Evolutionary conservation across 1,284 basidiomycete species (phyloP).

Genomic region (Melampsora larici-populina): DNA sequence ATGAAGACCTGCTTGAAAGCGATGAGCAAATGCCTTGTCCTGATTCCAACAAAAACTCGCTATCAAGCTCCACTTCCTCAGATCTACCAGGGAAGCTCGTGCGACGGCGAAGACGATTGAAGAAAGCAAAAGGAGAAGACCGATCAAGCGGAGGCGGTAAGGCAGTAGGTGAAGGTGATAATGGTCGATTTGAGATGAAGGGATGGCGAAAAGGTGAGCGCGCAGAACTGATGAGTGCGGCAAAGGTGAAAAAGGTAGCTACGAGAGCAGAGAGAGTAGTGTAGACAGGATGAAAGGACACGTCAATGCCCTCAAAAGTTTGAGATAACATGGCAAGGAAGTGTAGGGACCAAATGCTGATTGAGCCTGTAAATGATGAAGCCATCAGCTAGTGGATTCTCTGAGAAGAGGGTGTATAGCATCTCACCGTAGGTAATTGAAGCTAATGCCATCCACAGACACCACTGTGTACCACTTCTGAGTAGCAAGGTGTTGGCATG

Average conservation of each 20-base stretch:
- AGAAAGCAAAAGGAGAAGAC: not conserved
- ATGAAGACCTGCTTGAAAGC: not conserved
- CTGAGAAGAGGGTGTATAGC: too few species aligned
- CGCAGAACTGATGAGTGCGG: conserved; percentile 21
- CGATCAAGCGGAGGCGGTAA: not conserved
- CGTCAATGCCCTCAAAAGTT: conserved; percentile 21
- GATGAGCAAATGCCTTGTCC: conserved; percentile 1
- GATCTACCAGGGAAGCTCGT: not conserved
- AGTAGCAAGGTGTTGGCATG: conserved; percentile 32
- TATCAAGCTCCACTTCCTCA: conserved; percentile 3
- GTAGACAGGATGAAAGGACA: conserved; percentile 9
- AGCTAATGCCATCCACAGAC: conserved; percentile 32
- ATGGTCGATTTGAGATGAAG: not conserved
- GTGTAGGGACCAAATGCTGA: conserved; percentile 34
- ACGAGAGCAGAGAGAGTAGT: conserved; percentile 30
- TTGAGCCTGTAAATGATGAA: not conserved
- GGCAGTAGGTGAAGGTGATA: not conserved
- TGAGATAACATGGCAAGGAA: conserved; percentile 37
- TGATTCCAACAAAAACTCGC: conserved; percentile 11
- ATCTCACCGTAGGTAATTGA: conserved; percentile 28
- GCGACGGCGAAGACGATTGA: not conserved
- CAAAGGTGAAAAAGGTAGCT: conserved; percentile 34
- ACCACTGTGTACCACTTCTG: conserved; percentile 18
- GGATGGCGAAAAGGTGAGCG: conserved; percentile 18
- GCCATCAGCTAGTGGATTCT: too few species aligned